Evolutionary conservation across 139 green algal genomes (phyloP), one percentile per base, ranked within the genome.

Genomic region (Deuterostichococcus epilithicus): DNA sequence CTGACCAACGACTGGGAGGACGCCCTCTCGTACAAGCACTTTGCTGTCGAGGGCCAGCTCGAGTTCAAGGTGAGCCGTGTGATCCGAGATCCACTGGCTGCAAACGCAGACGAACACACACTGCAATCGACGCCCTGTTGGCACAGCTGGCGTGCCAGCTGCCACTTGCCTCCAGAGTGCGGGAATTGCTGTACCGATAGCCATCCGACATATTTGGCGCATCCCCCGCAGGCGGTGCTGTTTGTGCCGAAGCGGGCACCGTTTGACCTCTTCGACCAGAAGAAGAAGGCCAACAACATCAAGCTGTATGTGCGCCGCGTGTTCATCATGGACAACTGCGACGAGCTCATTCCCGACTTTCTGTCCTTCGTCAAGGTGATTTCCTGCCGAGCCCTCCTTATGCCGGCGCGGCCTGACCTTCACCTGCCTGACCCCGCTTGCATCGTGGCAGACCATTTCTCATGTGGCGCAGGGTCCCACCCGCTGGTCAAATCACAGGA

Each of bases 1-100:
- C 87, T 99, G 60, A 94, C 90, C 86, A 99, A 99, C 83, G 96
- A 99, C 88, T 99, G 96, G 96, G 96, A 99, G 89, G 96, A 99
- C 72, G 91, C 96, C 73, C 86, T 99, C 68, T 76, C 90, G 33
- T 35, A 93, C 47, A 98, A 98, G 94, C 95, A 98, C 91, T 99
- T 99, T 87, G 84, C 85, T 1, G 95, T 98, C 35, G 96, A 99
- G 87, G 96, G 96, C 33, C 96, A 99, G 90, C 91, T 99, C 66
- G 96, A 99, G 91, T 99, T 99, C 94, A 99, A 98, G 92, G 52
- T 63, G 3, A 5, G 52, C 52, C 8, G 8, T 52, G 42, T 52
- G 42, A 52, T 52, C 8, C 42, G 13, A 52, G 13, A 52, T 90
- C 79, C 39, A 90, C 98, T 74, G 88, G n/a, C n/a, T n/a, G n/a